Evolutionary conservation across 2,329 filamentous ascomycete species (phyloP), one percentile per base, ranked within the genome.

Genomic region (Simplicillium aogashimaense): DNA sequence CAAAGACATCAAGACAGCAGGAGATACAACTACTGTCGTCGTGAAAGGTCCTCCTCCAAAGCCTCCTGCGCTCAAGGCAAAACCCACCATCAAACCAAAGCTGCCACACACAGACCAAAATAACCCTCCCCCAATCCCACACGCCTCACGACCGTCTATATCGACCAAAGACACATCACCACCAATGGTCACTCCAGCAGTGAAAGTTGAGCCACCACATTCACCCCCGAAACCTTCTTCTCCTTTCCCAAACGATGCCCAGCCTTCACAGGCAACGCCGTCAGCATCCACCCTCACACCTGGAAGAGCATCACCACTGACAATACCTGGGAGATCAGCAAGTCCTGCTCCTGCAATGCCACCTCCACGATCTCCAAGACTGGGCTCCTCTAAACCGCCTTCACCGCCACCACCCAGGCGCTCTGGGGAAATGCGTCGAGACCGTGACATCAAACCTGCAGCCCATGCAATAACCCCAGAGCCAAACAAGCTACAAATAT

Each of bases 191-290:
- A 50, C 53, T 25, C 83, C 85, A 14, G 70, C 79, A 28, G 76
- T 89, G 43, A 76, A 72, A 5, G 66, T 88, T 36, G 73, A 86
- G 40, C 81, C 83, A 34, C 84, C 84, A 5, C 72, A 72, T 38
- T 86, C 83, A 10, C 81, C 83, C 1, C 74, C 78, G 1, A 81
- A 78, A 47, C 57, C 54, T 36, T 63, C 57, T 35, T 46, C 56
- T 14, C 50, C 64, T 7, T 50, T 59, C 11, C 46, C 57, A 9
- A 58, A 57, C 29, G 69, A 74, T 13, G 60, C 64, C 32, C 61
- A 63, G 14, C 56, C 56, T n/a, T 69, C 66, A 47, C 53, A 77
- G 7, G 68, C 69, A 40, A 65, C 72, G 12, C 68, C 72, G 46
- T 55, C 66, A 29, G 50, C 66, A 36, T 55, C 64, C 37, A 54